phyloP scores from a whole-genome alignment of 1,284 basidiomycete genomes.

The Paramarasmius palmivorus region DNA sequence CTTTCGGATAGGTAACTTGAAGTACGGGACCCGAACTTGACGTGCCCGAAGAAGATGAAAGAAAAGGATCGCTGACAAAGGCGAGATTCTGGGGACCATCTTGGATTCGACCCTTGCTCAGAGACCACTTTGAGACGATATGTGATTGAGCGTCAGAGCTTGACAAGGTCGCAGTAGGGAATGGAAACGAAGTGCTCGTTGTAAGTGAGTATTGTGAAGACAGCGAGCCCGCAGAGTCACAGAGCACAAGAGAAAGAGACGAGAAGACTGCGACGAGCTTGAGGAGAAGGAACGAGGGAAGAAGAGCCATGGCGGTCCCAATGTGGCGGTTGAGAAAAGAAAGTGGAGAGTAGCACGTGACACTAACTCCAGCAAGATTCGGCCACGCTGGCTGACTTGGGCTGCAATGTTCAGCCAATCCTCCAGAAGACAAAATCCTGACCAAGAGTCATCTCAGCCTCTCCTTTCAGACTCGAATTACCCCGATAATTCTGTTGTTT shows the following conservation, averaged over 20 bases:
- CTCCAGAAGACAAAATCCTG: constrained; percentile 20
- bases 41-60: constrained; percentile 41
- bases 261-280: constrained; percentile 4
- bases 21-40: constrained; percentile 54
- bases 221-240: constrained; percentile 32
- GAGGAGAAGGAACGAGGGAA: constrained; percentile 17
- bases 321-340: constrained; percentile 6
- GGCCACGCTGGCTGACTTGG: background rate
- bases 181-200: constrained; percentile 63
- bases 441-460: constrained; percentile 22
- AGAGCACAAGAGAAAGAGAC: constrained; percentile 11
- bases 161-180: constrained; percentile 62
- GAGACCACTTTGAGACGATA: constrained; percentile 60
- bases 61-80: constrained; percentile 70
- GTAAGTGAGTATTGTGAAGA: constrained; percentile 58
- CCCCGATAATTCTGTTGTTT: constrained; percentile 32
- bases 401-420: constrained; percentile 4
- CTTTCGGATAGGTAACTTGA: constrained; percentile 62
- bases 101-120: constrained; percentile 61
- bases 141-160: constrained; percentile 50
- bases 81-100: constrained; percentile 53
- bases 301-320: constrained; percentile 33
- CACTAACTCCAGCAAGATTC: background rate
- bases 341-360: background rate
- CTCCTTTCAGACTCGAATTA: constrained; percentile 5